These are phyloP conservation scores for Phytophthora vignae DNA, from an alignment of 352 stramenopile species.

Conservation along the genomic window DNA sequence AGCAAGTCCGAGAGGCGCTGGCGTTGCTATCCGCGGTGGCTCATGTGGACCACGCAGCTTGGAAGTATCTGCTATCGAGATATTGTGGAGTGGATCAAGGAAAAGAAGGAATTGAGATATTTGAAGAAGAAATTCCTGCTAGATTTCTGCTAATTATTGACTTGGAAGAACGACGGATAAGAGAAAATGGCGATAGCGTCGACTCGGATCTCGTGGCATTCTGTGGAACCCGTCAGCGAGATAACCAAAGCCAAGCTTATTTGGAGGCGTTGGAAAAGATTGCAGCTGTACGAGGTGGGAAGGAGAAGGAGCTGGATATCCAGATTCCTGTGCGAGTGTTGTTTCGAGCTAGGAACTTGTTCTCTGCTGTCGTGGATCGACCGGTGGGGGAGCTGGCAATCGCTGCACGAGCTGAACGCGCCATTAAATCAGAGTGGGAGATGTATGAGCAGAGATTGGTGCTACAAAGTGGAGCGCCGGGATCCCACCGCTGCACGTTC, in stretches of 20 bases:
- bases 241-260: constrained; percentile 6
- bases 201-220: constrained; percentile 6
- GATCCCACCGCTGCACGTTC: constrained; percentile 5
- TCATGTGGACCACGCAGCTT: too few relatives aligned
- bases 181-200: background rate
- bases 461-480: background rate
- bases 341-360: constrained; percentile 5
- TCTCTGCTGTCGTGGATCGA: constrained; percentile 2
- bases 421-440: constrained; percentile 1
- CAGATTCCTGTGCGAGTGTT: constrained; percentile 12
- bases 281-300: background rate
- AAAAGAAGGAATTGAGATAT: background rate
- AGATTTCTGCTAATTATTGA: constrained; percentile 5
- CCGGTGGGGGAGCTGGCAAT: constrained; percentile 3
- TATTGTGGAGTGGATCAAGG: background rate
- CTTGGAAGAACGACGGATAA: background rate
- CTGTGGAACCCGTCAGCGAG: constrained; percentile 1
- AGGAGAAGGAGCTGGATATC: background rate
- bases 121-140: constrained; percentile 12
- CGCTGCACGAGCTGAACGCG: background rate
- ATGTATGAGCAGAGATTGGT: background rate
- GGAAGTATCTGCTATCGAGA: too few relatives aligned
- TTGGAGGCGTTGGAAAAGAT: constrained; percentile 4
- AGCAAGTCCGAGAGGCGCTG: too few relatives aligned
- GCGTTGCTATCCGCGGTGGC: too few relatives aligned